Percentiles rank a stretch among this genome's conserved stretches.
Evolutionary conservation across 805 yeast genomes (phyloP).

Genomic region (Wickerhamiella slavikovae): DNA sequence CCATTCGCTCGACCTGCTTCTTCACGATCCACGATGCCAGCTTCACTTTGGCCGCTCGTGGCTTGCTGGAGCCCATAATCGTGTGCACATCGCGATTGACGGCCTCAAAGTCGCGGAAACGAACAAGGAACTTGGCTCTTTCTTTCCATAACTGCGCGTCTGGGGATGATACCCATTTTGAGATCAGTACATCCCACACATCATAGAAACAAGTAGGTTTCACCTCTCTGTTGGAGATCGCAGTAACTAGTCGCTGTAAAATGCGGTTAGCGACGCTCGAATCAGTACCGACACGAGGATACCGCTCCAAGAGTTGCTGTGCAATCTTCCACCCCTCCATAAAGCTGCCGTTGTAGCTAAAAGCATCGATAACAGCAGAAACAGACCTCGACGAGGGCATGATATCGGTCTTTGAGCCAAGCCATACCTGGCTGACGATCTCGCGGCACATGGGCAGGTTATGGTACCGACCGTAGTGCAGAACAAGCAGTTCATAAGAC

Average conservation of each 20-base stretch:
- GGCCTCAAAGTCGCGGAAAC: constrained; percentile 8
- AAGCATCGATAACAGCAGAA: constrained; percentile 12
- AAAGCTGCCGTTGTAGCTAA: constrained; percentile 10
- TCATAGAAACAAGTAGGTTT: too few species aligned
- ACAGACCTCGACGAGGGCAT: constrained; percentile 9
- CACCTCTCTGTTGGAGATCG: too few species aligned
- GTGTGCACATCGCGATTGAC: too few species aligned
- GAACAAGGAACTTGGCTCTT: constrained; percentile 7
- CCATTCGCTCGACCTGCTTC: constrained; percentile 8
- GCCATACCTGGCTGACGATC: constrained; percentile 15
- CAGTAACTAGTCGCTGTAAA: too few species aligned
- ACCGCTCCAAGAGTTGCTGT: too few species aligned
- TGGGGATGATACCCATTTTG: constrained; percentile 4
- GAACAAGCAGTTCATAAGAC: constrained; percentile 16
- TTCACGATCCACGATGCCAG: too few species aligned
- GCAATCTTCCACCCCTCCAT: too few species aligned
- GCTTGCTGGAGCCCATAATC: too few species aligned
- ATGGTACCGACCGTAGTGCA: constrained; percentile 15
- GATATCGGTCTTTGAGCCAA: constrained; percentile 1
- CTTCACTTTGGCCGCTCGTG: too few species aligned
- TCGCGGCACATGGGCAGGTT: constrained; percentile 9
- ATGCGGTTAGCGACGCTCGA: too few species aligned
- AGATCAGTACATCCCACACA: constrained; percentile 7
- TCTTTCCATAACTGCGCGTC: constrained; percentile 7
- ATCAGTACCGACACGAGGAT: too few species aligned